phyloP scores from a whole-genome alignment of 2,329 filamentous ascomycete species.

The Hymenoscyphus linearis region DNA sequence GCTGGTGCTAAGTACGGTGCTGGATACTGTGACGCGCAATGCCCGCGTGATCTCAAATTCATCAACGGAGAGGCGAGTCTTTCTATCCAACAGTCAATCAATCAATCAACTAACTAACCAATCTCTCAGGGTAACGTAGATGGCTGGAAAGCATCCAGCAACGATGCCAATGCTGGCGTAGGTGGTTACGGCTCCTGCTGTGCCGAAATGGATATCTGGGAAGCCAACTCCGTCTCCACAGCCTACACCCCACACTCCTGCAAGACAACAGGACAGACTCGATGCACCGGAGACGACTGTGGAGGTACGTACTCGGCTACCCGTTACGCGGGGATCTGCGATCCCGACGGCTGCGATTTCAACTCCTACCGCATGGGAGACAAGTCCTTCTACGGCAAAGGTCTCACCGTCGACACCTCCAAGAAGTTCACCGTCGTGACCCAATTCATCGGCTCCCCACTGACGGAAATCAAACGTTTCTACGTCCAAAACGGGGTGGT shows the following conservation, averaged over 20 bases:
- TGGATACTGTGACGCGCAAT: slow-evolving; percentile 60
- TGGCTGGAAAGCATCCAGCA: slow-evolving; percentile 43
- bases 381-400: slow-evolving; percentile 50
- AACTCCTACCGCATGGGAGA: slow-evolving; percentile 55
- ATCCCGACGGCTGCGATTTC: slow-evolving; percentile 59
- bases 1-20: slow-evolving; percentile 57
- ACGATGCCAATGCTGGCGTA: slow-evolving; percentile 46
- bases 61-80: slow-evolving; percentile 44
- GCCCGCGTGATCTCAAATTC: slow-evolving; percentile 47
- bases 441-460: slow-evolving; percentile 49
- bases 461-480: slow-evolving; percentile 39
- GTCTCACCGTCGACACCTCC: slow-evolving; percentile 48
- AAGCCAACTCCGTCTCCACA: slow-evolving; percentile 54
- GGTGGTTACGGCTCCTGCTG: slow-evolving; percentile 58
- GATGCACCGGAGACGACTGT: slow-evolving; percentile 37
- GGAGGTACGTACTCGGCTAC: slow-evolving; percentile 38
- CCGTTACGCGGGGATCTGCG: slow-evolving; percentile 51
- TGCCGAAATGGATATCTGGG: slow-evolving; percentile 64
- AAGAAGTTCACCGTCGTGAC: slow-evolving; percentile 53
- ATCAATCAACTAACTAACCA: neutral
- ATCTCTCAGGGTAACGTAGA: slow-evolving; percentile 45
- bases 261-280: slow-evolving; percentile 35
- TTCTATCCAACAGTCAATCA: slow-evolving; percentile 5
- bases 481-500: slow-evolving; percentile 43
- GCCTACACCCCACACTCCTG: slow-evolving; percentile 56